Percentiles rank a stretch among this genome's conserved stretches.
Evolutionary conservation across 2,329 filamentous ascomycete genomes (phyloP).

Genomic region (Neofusicoccum parvum): DNA sequence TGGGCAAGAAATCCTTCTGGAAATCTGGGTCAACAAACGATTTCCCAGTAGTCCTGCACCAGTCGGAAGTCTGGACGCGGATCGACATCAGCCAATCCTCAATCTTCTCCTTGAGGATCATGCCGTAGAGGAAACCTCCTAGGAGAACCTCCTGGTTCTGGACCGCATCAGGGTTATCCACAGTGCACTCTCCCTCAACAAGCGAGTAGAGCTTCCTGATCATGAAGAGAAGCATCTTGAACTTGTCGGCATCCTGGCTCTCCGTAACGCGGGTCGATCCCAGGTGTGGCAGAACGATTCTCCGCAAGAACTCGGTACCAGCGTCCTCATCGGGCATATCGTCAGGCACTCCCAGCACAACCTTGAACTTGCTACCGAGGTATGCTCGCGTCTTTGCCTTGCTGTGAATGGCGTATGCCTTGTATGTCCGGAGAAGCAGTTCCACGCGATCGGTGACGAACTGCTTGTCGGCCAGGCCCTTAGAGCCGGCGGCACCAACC

Average conservation of each 20-base stretch:
- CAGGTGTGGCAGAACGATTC: conserved; percentile 87
- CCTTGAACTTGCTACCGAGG: conserved; percentile 86
- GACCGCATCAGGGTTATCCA: conserved; percentile 95
- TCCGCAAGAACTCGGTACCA: conserved; percentile 86
- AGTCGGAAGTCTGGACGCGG: conserved; percentile 55
- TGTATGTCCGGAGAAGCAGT: conserved; percentile 88
- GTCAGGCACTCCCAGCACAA: conserved; percentile 80
- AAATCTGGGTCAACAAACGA: conserved; percentile 78
- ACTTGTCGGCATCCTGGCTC: conserved; percentile 86
- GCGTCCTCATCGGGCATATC: conserved; percentile 86
- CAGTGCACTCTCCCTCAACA: conserved; percentile 86
- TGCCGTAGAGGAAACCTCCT: conserved; percentile 89
- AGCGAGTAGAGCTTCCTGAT: conserved; percentile 91
- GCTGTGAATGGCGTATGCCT: conserved; percentile 81
- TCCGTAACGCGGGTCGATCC: conserved; percentile 84
- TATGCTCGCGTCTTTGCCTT: conserved; percentile 81
- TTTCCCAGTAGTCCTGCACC: conserved; percentile 53
- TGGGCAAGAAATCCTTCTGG: conserved; percentile 73
- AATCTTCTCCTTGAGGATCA: conserved; percentile 91
- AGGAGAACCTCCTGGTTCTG: conserved; percentile 95
- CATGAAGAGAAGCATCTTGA: conserved; percentile 93
- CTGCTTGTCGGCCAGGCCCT: conserved; percentile 77
- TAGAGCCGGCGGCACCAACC: conserved; percentile 74
- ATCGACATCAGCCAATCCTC: conserved; percentile 84
- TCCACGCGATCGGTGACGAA: conserved; percentile 96